Conservation (phyloP, 148 eudicot species). For the Vaccinium darrowii region DNA sequence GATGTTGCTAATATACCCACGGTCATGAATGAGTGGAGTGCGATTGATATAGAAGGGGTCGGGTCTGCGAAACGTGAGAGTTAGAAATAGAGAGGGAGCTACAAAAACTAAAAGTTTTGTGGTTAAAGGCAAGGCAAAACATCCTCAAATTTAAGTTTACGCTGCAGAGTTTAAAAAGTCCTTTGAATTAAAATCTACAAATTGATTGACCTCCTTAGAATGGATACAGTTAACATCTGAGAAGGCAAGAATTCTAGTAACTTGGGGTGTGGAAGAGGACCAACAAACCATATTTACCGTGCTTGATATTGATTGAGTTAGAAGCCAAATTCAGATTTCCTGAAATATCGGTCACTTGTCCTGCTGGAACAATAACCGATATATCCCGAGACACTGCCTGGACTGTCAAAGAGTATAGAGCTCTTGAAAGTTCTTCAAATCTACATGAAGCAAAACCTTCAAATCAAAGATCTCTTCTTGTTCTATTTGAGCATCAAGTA, state of each 20-base stretch:
- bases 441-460: conserved; percentile 7
- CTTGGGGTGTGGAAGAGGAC: background rate
- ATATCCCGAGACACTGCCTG: conserved; percentile 14
- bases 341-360: conserved; percentile 13
- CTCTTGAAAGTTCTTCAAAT: conserved; percentile 23
- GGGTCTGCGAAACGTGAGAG: conserved; percentile 6
- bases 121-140: background rate
- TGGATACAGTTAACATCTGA: background rate
- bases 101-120: background rate
- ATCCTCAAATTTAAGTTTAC: background rate
- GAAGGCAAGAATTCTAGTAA: background rate
- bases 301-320: conserved; percentile 17
- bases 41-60: conserved; percentile 17
- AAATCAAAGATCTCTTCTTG: background rate
- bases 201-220: background rate
- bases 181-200: background rate
- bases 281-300: conserved; percentile 11
- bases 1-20: conserved; percentile 22
- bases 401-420: conserved; percentile 24
- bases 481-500: background rate
- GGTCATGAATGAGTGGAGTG: conserved; percentile 21
- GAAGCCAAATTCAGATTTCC: conserved; percentile 20
- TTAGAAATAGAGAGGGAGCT: background rate
- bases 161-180: background rate
- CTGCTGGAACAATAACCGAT: conserved; percentile 13